Base-by-base conservation (phyloP, 2,329 filamentous ascomycete genomes). In the Colletotrichum scovillei region DNA sequence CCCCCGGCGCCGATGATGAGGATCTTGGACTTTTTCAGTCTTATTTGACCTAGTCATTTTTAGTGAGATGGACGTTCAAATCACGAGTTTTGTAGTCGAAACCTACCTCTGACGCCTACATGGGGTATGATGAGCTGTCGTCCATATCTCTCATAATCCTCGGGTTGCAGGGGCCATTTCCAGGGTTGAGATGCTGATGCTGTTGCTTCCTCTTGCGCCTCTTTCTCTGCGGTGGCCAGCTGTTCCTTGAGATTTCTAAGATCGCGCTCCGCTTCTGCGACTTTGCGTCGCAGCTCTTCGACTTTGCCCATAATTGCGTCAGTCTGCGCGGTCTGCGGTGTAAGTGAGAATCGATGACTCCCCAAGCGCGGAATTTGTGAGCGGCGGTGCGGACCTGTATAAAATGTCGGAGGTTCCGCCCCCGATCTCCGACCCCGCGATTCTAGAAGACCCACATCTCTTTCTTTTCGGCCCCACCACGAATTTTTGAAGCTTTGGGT, bases 1-100 rank as follows among this genome's bases (percentile, higher is more conserved):
- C 97, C 97, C 6, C 97, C 97, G 2, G 94, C 92, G 12, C 97
- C 97, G 28, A 99, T 89, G 59, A 99, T 87, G 8, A 98, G 88
- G 5, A 98, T 92, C 24, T 87, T 90, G 1, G 94, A 87, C 1
- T 87, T 85, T 78, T 91, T 93, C 19, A 98, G 86, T 38, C 89
- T 88, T 7, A 96, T 85, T 82, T 98, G 96, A 0, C 94, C 95
- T 95, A 69, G 28, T 2, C 68, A 59, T 56, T 68, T 46, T 73
- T 58, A 67, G 26, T 24, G 66, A 22, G 8, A 70, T 67, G 30
- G 14, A 28, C 26, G 3, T 26, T 67, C 14, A 59, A 26, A 7
- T 4, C 19, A 55, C 14, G 11, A 12, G 7, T 14, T 5, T 14
- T 16, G 5, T 14, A 5, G 4, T 14, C 3, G 53, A 35, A 28